Percentiles rank a stretch among this genome's conserved stretches.
Evolutionary conservation across 2,329 filamentous ascomycete species (phyloP).

Genomic region (Aspergillus caelatus): DNA sequence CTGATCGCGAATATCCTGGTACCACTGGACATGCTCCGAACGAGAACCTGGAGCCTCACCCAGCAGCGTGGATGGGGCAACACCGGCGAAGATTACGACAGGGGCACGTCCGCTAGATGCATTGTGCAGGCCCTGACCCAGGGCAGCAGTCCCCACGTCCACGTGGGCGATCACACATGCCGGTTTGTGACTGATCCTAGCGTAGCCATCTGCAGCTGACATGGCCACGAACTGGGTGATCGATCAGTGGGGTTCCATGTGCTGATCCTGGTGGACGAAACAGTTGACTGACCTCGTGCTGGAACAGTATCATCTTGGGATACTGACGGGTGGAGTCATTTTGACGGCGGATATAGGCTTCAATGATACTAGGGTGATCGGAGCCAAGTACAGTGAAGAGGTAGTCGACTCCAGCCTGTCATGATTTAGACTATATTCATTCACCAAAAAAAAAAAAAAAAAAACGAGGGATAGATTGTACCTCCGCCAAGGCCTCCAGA

Average conservation of each 20-base stretch:
- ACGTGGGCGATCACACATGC: slow-evolving; percentile 17
- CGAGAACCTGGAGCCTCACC: slow-evolving; percentile 13
- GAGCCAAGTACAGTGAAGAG: slow-evolving; percentile 16
- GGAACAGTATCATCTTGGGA: slow-evolving; percentile 16
- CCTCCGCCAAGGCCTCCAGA: not conserved
- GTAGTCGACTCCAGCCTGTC: slow-evolving; percentile 12
- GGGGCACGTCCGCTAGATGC: slow-evolving; percentile 16
- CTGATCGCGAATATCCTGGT: slow-evolving; percentile 79
- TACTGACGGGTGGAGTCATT: slow-evolving; percentile 11
- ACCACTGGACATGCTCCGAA: slow-evolving; percentile 64
- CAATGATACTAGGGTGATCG: slow-evolving; percentile 17
- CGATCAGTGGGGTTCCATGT: not conserved
- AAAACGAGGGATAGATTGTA: not conserved
- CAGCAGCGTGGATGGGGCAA: slow-evolving; percentile 12
- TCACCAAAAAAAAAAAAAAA: too few species aligned
- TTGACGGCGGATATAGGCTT: slow-evolving; percentile 15
- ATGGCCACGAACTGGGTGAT: slow-evolving; percentile 7
- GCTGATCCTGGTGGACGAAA: not conserved
- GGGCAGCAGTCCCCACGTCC: slow-evolving; percentile 15
- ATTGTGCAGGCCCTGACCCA: slow-evolving; percentile 16
- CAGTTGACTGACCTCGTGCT: slow-evolving; percentile 7
- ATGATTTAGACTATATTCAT: not conserved
- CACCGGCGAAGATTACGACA: slow-evolving; percentile 14
- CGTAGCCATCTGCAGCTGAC: slow-evolving; percentile 15
- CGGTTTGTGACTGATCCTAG: slow-evolving; percentile 13